These are phyloP conservation scores for Neurospora tetraspora DNA, from an alignment of 495 filamentous ascomycete species.

Conservation along the genomic window DNA sequence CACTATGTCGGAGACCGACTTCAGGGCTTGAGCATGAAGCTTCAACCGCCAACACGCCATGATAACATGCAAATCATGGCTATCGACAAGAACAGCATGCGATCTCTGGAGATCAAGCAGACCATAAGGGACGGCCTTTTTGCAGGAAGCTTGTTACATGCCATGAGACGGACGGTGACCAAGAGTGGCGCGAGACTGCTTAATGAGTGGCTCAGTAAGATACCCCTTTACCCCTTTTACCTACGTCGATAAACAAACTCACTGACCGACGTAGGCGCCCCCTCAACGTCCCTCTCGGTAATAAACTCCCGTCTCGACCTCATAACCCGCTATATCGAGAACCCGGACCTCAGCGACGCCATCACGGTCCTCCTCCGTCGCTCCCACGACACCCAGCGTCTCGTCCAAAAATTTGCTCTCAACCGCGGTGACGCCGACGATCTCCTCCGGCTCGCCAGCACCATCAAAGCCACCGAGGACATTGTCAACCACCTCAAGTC, in stretches of 20 bases:
- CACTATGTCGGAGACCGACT: constrained; percentile 74
- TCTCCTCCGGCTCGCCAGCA: constrained; percentile 68
- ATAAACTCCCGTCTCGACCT: constrained; percentile 79
- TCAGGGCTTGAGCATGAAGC: constrained; percentile 67
- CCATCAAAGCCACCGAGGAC: constrained; percentile 66
- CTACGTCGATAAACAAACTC: not conserved
- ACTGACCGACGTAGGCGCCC: constrained; percentile 43
- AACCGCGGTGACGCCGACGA: constrained; percentile 93
- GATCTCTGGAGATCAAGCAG: constrained; percentile 77
- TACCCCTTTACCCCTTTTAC: not conserved
- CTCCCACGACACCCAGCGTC: constrained; percentile 76
- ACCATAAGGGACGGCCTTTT: constrained; percentile 66
- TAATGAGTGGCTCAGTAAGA: constrained; percentile 66
- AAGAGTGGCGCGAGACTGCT: constrained; percentile 82
- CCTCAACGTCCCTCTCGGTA: constrained; percentile 68
- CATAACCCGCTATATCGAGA: constrained; percentile 59
- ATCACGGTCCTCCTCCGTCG: constrained; percentile 57
- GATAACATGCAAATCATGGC: constrained; percentile 67
- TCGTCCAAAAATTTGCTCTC: constrained; percentile 87
- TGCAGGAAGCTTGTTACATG: constrained; percentile 79
- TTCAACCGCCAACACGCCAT: constrained; percentile 71
- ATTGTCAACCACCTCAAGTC: constrained; percentile 41
- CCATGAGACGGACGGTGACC: constrained; percentile 78
- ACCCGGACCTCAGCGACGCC: constrained; percentile 54
- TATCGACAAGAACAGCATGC: constrained; percentile 85